These are phyloP conservation scores for Psidium friedrichsthalianum DNA, from an alignment of 345 rosid species.

Conservation along the genomic window DNA sequence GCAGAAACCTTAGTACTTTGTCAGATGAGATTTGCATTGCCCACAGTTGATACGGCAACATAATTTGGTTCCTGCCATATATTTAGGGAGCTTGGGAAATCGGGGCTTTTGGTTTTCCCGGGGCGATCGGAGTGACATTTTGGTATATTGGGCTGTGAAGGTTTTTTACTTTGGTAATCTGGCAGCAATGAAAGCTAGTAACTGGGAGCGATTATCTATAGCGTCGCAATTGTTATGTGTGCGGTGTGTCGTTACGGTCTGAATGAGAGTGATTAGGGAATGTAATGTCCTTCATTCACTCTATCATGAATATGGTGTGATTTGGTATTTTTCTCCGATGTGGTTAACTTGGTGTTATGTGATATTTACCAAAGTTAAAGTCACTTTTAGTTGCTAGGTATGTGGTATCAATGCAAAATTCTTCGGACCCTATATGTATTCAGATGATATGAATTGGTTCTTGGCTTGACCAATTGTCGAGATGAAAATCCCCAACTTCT, in stretches of 20 bases:
- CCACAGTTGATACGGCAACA: neutral
- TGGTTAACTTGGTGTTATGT: neutral
- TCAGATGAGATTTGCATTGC: neutral
- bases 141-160: neutral
- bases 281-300: neutral
- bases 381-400: neutral
- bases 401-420: neutral
- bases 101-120: neutral
- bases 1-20: neutral
- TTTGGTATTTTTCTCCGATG: neutral
- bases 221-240: neutral
- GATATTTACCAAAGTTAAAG: neutral
- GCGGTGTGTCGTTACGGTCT: neutral
- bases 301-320: neutral
- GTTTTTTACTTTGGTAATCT: neutral
- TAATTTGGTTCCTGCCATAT: neutral
- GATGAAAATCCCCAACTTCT: neutral
- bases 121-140: neutral
- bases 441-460: neutral
- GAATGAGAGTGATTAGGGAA: neutral
- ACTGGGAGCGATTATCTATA: neutral
- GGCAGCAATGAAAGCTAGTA: neutral
- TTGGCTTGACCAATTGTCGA: neutral
- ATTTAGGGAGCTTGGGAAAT: neutral
- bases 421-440: neutral